Conservation (phyloP, 345 rosid species). For the Crucihimalaya himalaica region DNA sequence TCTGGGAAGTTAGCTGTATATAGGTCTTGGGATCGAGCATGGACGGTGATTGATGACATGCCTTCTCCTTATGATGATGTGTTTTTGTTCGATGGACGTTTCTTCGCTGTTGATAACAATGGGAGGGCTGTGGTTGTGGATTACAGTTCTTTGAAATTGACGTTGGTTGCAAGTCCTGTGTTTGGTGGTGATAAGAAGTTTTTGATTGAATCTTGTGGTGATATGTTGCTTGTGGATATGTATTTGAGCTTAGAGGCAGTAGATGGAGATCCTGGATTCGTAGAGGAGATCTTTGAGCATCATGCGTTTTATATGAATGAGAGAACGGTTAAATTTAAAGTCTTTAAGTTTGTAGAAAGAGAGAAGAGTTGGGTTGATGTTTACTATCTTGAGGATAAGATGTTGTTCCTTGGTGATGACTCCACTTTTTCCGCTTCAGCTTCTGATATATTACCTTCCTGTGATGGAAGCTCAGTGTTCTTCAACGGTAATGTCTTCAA, state of each 20-base stretch:
- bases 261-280: slow-evolving; percentile 39
- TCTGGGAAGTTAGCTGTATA: slow-evolving; percentile 86
- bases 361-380: slow-evolving; percentile 60
- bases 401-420: slow-evolving; percentile 91
- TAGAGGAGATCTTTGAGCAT: slow-evolving; percentile 42
- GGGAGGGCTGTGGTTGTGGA: slow-evolving; percentile 74
- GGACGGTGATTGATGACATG: slow-evolving; percentile 78
- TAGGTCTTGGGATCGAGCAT: slow-evolving; percentile 55
- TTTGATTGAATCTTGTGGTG: slow-evolving; percentile 74
- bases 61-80: slow-evolving; percentile 88
- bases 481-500: slow-evolving; percentile 58
- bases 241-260: slow-evolving; percentile 64
- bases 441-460: slow-evolving; percentile 46
- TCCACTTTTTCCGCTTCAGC: slow-evolving; percentile 64
- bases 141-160: slow-evolving; percentile 34
- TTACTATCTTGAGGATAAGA: slow-evolving; percentile 50
- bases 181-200: slow-evolving; percentile 92
- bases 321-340: slow-evolving; percentile 75
- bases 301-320: slow-evolving; percentile 53
- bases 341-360: slow-evolving; percentile 53
- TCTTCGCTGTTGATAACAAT: slow-evolving; percentile 72
- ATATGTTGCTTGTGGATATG: slow-evolving; percentile 79
- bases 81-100: slow-evolving; percentile 52
- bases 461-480: slow-evolving; percentile 63
- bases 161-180: slow-evolving; percentile 49